Evolutionary conservation across 2,329 filamentous ascomycete species (phyloP), one percentile per base, ranked within the genome.

Genomic region (Hypoxylon sp.): DNA sequence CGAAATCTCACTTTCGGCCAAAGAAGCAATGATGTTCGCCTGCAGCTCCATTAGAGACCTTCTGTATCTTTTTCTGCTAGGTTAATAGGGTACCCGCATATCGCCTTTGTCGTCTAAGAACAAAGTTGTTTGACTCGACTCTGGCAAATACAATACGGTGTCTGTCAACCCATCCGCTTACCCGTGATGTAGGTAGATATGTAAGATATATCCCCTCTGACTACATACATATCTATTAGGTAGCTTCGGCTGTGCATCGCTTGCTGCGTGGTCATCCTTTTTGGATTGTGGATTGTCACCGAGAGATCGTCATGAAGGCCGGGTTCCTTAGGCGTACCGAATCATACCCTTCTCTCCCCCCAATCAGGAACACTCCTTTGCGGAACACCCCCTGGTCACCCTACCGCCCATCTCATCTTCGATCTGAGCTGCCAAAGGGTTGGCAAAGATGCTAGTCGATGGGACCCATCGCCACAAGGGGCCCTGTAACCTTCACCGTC

Each of bases 351-450:
- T 63, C 46, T 60, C 22, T 31, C 44, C 58, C 63, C 68, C 68
- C 68, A 70, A 68, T 70, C 63, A 70, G 67, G 64, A 63, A 70
- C 67, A 51, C 64, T 69, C 63, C 51, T 66, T 63, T 65, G 61
- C 61, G 60, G 69, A 67, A 67, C 48, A 55, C 70, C 70, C 70
- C 70, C 70, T 58, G 64, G 64, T 68, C 60, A 64, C 44, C 53
- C 66, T 61, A 67, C 68, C 67, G 67, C 69, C 70, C 71, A 73
- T 71, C 66, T 72, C 65, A 72, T 73, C 71, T 73, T 73, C 71
- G 71, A 73, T 73, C 71, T 73, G 61, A 71, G 66, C 64, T 71
- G 71, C 71, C 71, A 73, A 68, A 71, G 60, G 58, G 67, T 69
- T 73, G 67, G 70, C 54, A 61, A 57, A 71, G 67, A 71, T 73